These are phyloP conservation scores for Cyathus striatus DNA, from an alignment of 768 basidiomycete genomes.

Conservation along the genomic window DNA sequence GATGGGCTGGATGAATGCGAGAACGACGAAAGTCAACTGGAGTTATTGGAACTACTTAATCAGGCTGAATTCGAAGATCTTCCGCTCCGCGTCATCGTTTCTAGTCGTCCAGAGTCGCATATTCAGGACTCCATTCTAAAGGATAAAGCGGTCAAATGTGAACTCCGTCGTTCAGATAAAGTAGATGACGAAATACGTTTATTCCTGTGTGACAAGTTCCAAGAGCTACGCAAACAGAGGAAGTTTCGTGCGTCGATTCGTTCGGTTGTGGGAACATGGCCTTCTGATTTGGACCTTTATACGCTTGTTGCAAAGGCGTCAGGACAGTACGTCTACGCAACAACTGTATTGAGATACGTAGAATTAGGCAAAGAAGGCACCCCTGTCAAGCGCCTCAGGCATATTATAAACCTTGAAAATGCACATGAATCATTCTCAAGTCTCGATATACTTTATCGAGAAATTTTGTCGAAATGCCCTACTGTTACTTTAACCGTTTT, in stretches of 20 bases:
- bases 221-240: background rate
- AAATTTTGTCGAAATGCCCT: too few relatives aligned
- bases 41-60: background rate
- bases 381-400: background rate
- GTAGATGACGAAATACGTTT: background rate
- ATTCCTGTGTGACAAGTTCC: background rate
- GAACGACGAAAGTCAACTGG: background rate
- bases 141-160: background rate
- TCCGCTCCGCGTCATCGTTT: background rate
- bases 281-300: background rate
- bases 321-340: constrained; percentile 1
- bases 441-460: background rate
- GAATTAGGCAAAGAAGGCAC: background rate
- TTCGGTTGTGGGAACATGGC: background rate
- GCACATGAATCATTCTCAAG: background rate
- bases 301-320: background rate
- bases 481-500: too few relatives aligned
- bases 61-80: background rate
- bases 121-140: background rate
- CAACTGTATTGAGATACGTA: background rate
- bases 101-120: background rate
- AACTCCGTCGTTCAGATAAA: background rate
- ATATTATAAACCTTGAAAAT: background rate
- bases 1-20: background rate
- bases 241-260: background rate